Evolutionary conservation across 164 flowering plant species (phyloP), one percentile per base, ranked within the genome.

Genomic region (Nymphaea colorata): DNA sequence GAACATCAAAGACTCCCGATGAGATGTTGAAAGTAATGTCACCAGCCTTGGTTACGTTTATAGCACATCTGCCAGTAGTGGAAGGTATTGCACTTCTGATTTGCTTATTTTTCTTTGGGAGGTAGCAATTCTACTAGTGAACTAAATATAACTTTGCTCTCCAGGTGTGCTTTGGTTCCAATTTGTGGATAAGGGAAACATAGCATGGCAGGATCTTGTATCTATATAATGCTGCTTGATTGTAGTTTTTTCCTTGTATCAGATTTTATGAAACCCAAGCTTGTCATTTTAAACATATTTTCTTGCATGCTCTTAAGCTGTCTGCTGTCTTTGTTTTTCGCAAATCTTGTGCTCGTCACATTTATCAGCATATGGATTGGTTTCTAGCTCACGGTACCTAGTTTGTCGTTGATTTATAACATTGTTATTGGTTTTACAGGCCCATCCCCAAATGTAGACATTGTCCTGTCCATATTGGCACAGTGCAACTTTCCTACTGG

Each of bases 361-460:
- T 5, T 5, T 51, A 51, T 51, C 12, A 15, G 14, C 14, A 51
- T 51, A 8, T 15, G 2, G 57, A 15, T 8, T 51, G 57, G 57
- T 5, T 51, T 51, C 57, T 15, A 2, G 8, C 14, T 5, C 57
- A 51, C 57, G 0, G 36, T 25, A 25, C 36, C 1, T 25, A 25
- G 36, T 5, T 51, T 51, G 8, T 15, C 57, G 8, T 51, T 51
- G 57, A 51, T 51, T 51, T 15, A 25, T 51, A 2, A 51, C 57
- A 51, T 15, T 61, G 44, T 44, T 66, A 43, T 42, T 67, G 43
- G 51, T 36, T 80, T 68, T 25, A 36, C 71, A 85, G 98, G 98
- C 71, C 98, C 98, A 61, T 79, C 81, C 2, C 97, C 98, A n/a
- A 86, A 89, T 77, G 95, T 83, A 74, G 96, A 94, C 74, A 68